Evolutionary conservation across 1,284 basidiomycete species (phyloP).

Genomic region (Puccinia brachypodii): DNA sequence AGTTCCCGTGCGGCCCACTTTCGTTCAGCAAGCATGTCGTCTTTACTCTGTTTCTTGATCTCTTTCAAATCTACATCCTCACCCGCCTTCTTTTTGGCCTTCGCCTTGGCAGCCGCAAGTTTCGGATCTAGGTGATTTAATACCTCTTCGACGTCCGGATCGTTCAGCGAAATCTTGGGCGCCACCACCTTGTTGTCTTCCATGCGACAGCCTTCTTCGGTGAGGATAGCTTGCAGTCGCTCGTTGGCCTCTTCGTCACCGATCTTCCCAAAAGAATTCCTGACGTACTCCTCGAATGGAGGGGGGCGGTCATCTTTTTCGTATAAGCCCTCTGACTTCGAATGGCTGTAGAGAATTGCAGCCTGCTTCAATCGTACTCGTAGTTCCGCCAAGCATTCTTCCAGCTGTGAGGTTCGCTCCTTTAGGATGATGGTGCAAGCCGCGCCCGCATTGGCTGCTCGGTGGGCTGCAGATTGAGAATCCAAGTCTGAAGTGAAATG

Average conservation of each 20-base stretch:
- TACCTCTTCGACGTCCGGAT: constrained; percentile 45
- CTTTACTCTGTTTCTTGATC: constrained; percentile 52
- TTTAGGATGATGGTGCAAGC: constrained; percentile 48
- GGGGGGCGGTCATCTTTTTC: constrained; percentile 46
- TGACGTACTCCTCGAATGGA: constrained; percentile 49
- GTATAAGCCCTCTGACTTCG: constrained; percentile 43
- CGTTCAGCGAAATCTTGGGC: constrained; percentile 46
- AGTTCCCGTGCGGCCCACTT: constrained; percentile 82
- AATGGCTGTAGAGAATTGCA: constrained; percentile 39
- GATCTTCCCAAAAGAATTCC: constrained; percentile 42
- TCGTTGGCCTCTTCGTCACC: constrained; percentile 49
- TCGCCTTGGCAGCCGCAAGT: constrained; percentile 32
- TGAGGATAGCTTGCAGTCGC: constrained; percentile 33
- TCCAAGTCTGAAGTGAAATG: constrained; percentile 83
- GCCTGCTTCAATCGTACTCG: constrained; percentile 64
- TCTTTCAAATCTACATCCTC: constrained; percentile 50
- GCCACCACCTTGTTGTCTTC: constrained; percentile 36
- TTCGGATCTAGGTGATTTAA: constrained; percentile 45
- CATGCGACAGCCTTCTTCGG: constrained; percentile 42
- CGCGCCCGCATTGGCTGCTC: constrained; percentile 41
- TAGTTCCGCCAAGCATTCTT: constrained; percentile 77
- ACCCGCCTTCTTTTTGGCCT: constrained; percentile 60
- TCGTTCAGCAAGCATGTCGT: constrained; percentile 59
- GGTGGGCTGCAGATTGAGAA: constrained; percentile 57
- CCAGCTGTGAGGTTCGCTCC: constrained; percentile 62